Conservation (phyloP, 805 yeast genomes). For the Zygosaccharomyces bisporus region DNA sequence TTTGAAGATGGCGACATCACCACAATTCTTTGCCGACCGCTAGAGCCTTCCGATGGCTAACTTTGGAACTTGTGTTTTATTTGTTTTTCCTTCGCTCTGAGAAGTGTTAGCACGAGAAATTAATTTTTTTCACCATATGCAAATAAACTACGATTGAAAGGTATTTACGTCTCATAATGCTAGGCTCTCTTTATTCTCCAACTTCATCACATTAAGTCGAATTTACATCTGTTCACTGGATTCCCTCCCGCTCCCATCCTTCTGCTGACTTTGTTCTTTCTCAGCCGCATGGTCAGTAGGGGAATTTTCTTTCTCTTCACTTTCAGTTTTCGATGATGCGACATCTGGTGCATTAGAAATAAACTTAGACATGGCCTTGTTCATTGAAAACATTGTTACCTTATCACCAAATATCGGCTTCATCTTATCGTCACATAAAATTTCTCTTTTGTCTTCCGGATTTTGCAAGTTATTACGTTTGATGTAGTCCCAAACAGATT, state of each 20-base stretch:
- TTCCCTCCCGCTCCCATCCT: background rate
- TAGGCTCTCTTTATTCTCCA: background rate
- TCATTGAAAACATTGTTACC: constrained; percentile 56
- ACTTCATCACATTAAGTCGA: too few relatives aligned
- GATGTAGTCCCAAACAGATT: constrained; percentile 66
- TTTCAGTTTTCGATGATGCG: background rate
- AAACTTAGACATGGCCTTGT: constrained; percentile 51
- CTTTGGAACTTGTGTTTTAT: background rate
- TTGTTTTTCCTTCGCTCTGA: background rate
- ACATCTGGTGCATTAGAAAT: constrained; percentile 38
- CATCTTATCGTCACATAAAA: constrained; percentile 59
- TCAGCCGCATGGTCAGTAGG: background rate
- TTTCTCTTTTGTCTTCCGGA: constrained; percentile 60
- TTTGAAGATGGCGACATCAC: constrained; percentile 2
- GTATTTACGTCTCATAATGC: background rate
- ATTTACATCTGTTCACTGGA: background rate
- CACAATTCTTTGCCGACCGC: background rate
- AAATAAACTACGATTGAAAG: background rate
- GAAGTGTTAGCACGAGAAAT: background rate
- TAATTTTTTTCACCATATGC: background rate
- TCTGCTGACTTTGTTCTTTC: background rate
- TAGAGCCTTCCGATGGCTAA: background rate
- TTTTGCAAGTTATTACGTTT: constrained; percentile 60
- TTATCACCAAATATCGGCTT: constrained; percentile 56
- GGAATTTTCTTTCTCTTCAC: background rate